phyloP scores from a whole-genome alignment of 306 rosid genomes.

The Corylus avellana region DNA sequence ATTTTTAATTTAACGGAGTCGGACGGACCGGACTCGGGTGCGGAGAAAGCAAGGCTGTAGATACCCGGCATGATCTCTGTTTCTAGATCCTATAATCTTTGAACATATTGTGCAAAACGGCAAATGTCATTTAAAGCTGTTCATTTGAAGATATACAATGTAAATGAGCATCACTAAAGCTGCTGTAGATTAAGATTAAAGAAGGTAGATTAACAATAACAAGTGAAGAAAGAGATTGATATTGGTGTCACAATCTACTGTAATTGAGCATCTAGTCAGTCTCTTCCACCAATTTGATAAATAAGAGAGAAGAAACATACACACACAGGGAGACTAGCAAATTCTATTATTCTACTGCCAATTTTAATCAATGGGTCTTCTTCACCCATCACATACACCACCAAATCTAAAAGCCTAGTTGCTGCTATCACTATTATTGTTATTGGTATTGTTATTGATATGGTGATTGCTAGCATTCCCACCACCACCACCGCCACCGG shows the following conservation, averaged over 20 bases:
- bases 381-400: conserved; percentile 6
- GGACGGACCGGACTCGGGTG: too few relatives aligned
- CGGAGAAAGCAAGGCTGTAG: background rate
- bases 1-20: too few relatives aligned
- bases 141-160: background rate
- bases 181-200: background rate
- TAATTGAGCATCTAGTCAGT: conserved; percentile 9
- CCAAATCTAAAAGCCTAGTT: conserved; percentile 43
- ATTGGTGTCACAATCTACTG: conserved; percentile 10
- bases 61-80: background rate
- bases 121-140: background rate
- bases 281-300: conserved; percentile 5
- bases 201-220: background rate
- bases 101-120: background rate
- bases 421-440: conserved; percentile 72
- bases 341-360: background rate
- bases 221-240: background rate
- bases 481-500: conserved; percentile 22
- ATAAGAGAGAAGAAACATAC: background rate
- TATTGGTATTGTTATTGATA: conserved; percentile 44
- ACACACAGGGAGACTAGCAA: background rate
- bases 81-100: background rate
- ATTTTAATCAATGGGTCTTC: background rate
- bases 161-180: background rate
- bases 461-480: conserved; percentile 56